Conservation (phyloP, 495 filamentous ascomycete genomes). For the Aspergillus heteromorphus region DNA sequence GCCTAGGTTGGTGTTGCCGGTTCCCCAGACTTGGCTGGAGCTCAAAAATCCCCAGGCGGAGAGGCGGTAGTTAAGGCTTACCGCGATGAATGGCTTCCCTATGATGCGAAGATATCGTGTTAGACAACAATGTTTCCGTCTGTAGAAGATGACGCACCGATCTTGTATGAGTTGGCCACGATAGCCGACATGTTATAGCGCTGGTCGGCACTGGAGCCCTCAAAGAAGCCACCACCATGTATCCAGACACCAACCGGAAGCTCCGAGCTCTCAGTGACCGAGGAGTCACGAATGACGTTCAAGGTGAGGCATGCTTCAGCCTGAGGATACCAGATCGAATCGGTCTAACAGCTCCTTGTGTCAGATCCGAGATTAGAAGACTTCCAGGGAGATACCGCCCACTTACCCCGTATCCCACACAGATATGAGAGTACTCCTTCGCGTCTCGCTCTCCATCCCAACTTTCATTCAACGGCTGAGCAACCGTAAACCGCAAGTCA, state of each 20-base stretch:
- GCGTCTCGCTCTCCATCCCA: constrained; percentile 36
- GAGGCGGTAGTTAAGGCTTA: constrained; percentile 58
- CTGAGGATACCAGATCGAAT: constrained; percentile 38
- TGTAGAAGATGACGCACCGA: constrained; percentile 24
- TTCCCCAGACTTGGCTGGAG: constrained; percentile 24
- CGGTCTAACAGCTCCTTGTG: constrained; percentile 19
- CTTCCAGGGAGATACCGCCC: background rate
- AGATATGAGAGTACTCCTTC: constrained; percentile 46
- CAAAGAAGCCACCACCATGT: constrained; percentile 53
- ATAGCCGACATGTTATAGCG: constrained; percentile 52
- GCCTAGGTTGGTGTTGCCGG: constrained; percentile 52
- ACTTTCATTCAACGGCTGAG: constrained; percentile 39
- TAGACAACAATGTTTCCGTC: background rate
- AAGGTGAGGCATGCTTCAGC: constrained; percentile 53
- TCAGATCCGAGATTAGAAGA: constrained; percentile 12
- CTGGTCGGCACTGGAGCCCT: constrained; percentile 42
- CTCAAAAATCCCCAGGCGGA: constrained; percentile 49
- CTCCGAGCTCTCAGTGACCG: constrained; percentile 23
- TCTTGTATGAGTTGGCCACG: constrained; percentile 44
- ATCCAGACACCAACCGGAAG: constrained; percentile 54
- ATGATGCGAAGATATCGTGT: background rate
- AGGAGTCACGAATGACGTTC: constrained; percentile 46
- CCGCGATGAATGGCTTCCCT: constrained; percentile 53
- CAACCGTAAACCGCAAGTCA: constrained; percentile 42
- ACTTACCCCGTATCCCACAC: constrained; percentile 41